Base-by-base conservation (phyloP, 1,284 basidiomycete genomes). In the Neonothopanus nambi region DNA sequence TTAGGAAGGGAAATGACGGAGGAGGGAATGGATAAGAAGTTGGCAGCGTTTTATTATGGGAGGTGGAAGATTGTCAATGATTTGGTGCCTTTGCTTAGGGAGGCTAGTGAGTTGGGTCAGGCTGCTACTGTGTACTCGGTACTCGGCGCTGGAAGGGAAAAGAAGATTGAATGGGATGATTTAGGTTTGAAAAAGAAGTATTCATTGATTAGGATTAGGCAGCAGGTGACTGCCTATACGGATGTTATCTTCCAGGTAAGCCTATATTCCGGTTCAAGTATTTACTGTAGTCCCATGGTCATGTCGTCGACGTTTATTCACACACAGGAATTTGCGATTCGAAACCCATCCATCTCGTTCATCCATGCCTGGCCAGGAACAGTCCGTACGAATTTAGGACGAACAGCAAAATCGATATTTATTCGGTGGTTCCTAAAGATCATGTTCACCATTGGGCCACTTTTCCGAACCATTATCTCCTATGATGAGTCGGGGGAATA, bases 11-110 rank as follows among this genome's bases (percentile, higher is more conserved):
- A 72, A 26, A 73, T 76, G 53, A 77, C 78, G 3, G 60, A 65
- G 28, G 78, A 79, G 48, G 77, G 77, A 0, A 71, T 79, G 30
- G 79, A 79, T 54, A 71, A 61, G 51, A 79, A 78, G 58, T 56
- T 79, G 30, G 76, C 75, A 0, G 62, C 76, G 8, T 65, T 73
- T 55, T 78, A 78, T 54, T 78, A 79, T 54, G 50, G 51, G 17
- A 54, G 64, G 17, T 65, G 55, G 52, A 60, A 60, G 44, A 64
- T 69, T 44, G 58, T 63, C 5, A 51, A 64, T 41, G 66, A 61
- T 9, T 57, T 73, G 5, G 41, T 65, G n/a, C 65, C 65, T 28
- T 54, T 60, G n/a, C 54, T 72, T 23, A 51, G 59, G 30, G 60
- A 58, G 45, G 70, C 69, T 21, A 59, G 57, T 8, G 59, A 58